Evolutionary conservation across 257 asterid species (phyloP), one percentile per base, ranked within the genome.

Genomic region (Lycium barbarum): DNA sequence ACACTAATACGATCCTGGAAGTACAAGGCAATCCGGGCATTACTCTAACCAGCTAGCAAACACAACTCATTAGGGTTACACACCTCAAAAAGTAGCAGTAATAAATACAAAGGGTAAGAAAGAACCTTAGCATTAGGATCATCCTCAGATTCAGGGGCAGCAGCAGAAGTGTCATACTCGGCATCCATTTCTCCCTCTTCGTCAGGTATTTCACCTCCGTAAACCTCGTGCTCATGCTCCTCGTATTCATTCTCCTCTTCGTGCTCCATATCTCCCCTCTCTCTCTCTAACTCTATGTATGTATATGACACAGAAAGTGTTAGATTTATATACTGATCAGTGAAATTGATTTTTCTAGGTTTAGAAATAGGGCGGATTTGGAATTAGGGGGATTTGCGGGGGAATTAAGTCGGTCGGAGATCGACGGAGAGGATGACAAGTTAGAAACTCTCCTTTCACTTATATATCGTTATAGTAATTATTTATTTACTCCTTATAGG

Each of bases 171-270:
- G 20, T 78, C 82, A 78, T 78, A 78, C 14, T 85, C 86, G 63
- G 86, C 86, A 49, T 85, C 88, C 84, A 81, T 85, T 47, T 83
- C 87, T 6, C 79, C 82, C 53, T 53, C 88, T 58, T 66, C 89
- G 11, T 82, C 81, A 4, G 82, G 84, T 20, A 87, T 84, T n/a
- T 87, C 86, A 49, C 72, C 88, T 67, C 83, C 85, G 65, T 53
- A 83, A 6, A 80, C 85, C 73, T 87, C 88, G 38, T 57, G 79
- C 43, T 83, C 86, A 15, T 85, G 85, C 55, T 79, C 80, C 20
- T 87, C 70, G 40, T 78, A 65, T 33, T 79, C 66, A 3, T 13
- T 76, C 5, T 82, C 80, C 70, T 87, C 33, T 26, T 26, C 63
- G 78, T 63, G 84, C 63, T 61, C 82, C 82, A 78, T 78, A 3